These are phyloP conservation scores for Vaccinium macrocarpon DNA, from an alignment of 148 eudicot genomes.

Conservation along the genomic window DNA sequence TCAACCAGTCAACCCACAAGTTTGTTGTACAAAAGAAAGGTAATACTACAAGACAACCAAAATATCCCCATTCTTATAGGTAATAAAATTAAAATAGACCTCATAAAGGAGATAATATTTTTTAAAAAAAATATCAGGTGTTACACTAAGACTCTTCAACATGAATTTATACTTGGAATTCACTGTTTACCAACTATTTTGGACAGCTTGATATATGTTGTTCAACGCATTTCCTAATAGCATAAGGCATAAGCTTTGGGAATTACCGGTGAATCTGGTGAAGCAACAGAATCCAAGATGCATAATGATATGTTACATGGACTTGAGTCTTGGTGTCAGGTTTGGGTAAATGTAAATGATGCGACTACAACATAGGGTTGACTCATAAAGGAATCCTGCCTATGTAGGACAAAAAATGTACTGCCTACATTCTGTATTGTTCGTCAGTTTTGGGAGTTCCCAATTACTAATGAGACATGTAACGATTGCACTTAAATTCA, in stretches of 20 bases:
- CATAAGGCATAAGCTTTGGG: neutral
- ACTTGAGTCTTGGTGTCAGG: constrained; percentile 6
- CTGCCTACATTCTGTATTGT: neutral
- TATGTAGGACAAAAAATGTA: neutral
- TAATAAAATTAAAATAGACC: too few species aligned
- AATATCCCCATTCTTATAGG: too few species aligned
- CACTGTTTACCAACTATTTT: neutral
- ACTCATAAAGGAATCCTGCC: neutral
- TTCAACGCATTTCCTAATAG: neutral
- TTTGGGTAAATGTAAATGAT: neutral
- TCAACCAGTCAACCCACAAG: too few species aligned
- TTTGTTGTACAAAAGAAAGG: too few species aligned
- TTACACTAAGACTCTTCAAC: too few species aligned
- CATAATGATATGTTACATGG: neutral
- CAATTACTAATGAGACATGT: neutral
- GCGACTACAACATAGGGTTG: neutral
- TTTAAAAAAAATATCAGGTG: too few species aligned
- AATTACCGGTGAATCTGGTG: neutral
- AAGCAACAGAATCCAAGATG: neutral
- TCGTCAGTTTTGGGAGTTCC: neutral
- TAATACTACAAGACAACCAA: too few species aligned
- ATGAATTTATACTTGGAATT: too few species aligned
- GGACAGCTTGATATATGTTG: neutral
- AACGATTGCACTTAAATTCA: neutral
- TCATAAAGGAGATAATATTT: too few species aligned